Conservation (phyloP, 805 yeast genomes). For the Schizosaccharomyces lindneri region DNA sequence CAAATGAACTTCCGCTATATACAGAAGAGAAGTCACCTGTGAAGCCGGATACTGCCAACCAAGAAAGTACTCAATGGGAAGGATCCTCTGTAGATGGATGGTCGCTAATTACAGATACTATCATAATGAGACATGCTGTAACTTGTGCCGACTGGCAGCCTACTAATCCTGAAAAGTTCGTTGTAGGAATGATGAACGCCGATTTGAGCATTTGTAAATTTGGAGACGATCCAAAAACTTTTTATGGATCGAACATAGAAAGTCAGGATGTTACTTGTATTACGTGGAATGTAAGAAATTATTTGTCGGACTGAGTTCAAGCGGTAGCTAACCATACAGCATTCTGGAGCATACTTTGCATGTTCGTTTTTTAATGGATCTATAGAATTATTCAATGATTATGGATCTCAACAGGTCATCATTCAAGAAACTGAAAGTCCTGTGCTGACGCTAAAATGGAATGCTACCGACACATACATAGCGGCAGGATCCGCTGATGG, state of each 20-base stretch:
- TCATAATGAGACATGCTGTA: background rate
- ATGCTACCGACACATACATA: background rate
- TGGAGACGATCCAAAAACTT: background rate
- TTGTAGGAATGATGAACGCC: background rate
- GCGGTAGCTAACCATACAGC: background rate
- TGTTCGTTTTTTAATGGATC: background rate
- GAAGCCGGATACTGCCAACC: no score
- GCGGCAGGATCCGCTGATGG: background rate
- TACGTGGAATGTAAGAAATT: background rate
- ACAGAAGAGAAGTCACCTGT: no score
- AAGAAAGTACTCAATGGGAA: no score
- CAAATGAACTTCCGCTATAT: no score
- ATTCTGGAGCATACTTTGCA: background rate
- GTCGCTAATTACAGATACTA: background rate
- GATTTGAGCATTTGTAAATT: background rate
- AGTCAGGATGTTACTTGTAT: background rate
- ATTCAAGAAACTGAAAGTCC: background rate
- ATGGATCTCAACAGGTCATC: background rate
- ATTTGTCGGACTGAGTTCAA: no score
- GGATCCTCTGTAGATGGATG: no score
- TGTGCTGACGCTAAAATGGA: background rate
- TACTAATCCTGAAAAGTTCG: background rate
- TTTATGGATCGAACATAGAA: background rate
- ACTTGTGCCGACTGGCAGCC: background rate
- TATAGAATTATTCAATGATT: background rate